Base-by-base conservation (phyloP, 2,329 filamentous ascomycete genomes). In the Aspergillus carbonarius region DNA sequence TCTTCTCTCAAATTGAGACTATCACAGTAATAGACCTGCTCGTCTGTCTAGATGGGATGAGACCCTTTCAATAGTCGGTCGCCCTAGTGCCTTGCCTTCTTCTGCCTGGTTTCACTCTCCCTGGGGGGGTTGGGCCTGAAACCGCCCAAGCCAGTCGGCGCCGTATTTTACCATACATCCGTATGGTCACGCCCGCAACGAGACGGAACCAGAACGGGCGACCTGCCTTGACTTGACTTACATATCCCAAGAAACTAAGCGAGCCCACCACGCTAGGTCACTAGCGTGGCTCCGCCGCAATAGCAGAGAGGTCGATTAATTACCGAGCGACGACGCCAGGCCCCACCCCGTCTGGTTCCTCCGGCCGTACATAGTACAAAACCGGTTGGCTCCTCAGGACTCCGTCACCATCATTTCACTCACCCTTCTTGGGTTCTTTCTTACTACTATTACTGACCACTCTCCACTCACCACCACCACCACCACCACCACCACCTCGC, bases 321-420 rank as follows among this genome's bases (percentile, higher is more conserved):
- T 42, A 42, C 39, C 39, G 39, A 42, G 17, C 18, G 39, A 23
- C n/a, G 23, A 18, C 20, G 20, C 39, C 39, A 20, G 39, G 49
- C 49, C 49, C 49, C 49, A 51, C 49, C 37, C 39, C 7, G 23
- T 23, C 39, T 13, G 13, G 39, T 42, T 18, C 46, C 15, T 17
- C n/a, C 18, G 42, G 15, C 30, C 51, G 46, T 49, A 46, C 39
- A 35, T 60, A n/a, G n/a, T n/a, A 60, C 60, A 59, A 60, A 59
- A 60, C 55, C 55, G 23, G 42, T 56, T 48, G 35, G 30, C 51
- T 47, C 20, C 44, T 52, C 37, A 37, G 20, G 25, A 12, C 42
- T 35, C 55, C 23, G 10, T 39, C 47, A 5, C 54, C 17, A 10
- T 30, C 55, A 30, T 46, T 30, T 35, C 35, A 40, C 25, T 30